Conservation (phyloP, 176 grass and related monocot genomes). For the Triticum dicoccoides region DNA sequence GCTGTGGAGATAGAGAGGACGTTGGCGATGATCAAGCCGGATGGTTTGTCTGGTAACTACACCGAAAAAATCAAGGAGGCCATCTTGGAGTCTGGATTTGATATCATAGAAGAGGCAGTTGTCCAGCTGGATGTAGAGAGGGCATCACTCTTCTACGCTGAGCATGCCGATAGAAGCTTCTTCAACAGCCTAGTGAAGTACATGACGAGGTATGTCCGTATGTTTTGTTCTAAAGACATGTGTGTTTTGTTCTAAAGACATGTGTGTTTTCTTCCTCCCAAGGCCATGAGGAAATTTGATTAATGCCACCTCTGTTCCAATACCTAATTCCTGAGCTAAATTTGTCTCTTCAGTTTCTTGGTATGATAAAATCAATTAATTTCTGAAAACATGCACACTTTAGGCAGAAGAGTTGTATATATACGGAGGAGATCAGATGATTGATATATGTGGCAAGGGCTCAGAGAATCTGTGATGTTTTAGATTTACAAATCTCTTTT, state of each 20-base stretch:
- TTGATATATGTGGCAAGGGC: neutral
- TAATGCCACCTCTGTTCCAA: neutral
- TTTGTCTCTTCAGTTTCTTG: neutral
- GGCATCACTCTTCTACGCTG: slow-evolving; percentile 65
- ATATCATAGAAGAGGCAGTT: slow-evolving; percentile 45
- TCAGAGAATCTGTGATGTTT: neutral
- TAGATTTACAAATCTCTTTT: neutral
- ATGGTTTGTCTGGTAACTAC: slow-evolving; percentile 72
- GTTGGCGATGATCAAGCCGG: slow-evolving; percentile 83
- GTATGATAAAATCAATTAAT: neutral
- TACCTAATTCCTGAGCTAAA: neutral
- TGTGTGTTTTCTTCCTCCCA: neutral
- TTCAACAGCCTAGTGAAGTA: slow-evolving; percentile 76
- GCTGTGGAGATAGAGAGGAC: slow-evolving; percentile 55
- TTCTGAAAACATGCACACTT: neutral
- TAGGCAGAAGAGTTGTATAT: neutral
- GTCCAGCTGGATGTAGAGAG: slow-evolving; percentile 52
- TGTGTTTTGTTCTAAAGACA: too few species aligned
- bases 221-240: neutral
- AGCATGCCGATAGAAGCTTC: slow-evolving; percentile 78
- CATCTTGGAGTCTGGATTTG: slow-evolving; percentile 68
- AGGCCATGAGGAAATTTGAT: neutral
- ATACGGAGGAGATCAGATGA: neutral
- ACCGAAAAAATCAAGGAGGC: slow-evolving; percentile 51
- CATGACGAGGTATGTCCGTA: slow-evolving; percentile 64